Evolutionary conservation across 2,329 filamentous ascomycete species (phyloP).

Genomic region (Periglandula ipomoeae): DNA sequence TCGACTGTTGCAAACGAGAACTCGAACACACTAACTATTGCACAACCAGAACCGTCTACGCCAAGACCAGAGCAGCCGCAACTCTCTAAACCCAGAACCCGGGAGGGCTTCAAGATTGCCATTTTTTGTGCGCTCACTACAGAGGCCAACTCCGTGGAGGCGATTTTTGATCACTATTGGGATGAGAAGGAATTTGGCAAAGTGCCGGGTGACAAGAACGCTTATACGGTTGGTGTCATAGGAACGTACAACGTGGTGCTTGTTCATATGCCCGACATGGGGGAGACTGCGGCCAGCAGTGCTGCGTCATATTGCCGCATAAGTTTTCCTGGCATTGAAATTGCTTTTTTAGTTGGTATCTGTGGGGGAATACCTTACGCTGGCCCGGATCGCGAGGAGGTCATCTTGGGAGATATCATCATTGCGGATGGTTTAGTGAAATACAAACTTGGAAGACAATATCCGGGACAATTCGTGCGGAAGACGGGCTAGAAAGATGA

Average conservation of each 20-base stretch:
- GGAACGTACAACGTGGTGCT: constrained; percentile 16
- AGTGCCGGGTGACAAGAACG: constrained; percentile 18
- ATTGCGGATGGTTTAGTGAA: constrained; percentile 20
- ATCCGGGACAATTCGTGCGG: constrained; percentile 11
- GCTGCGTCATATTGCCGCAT: constrained; percentile 4
- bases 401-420: constrained; percentile 18
- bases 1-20: too few species aligned
- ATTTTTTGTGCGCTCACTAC: constrained; percentile 13
- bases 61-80: too few species aligned
- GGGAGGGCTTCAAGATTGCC: constrained; percentile 11
- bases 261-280: constrained; percentile 14
- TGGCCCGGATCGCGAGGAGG: constrained; percentile 7
- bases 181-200: constrained; percentile 14
- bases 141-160: constrained; percentile 13
- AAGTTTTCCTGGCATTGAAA: constrained; percentile 13
- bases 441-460: constrained; percentile 20
- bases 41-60: too few species aligned
- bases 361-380: constrained; percentile 14
- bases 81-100: background rate
- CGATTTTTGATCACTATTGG: constrained; percentile 13
- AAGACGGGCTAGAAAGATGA: constrained; percentile 15
- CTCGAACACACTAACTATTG: too few species aligned
- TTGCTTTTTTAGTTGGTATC: constrained; percentile 12
- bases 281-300: constrained; percentile 10
- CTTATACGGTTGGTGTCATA: constrained; percentile 17